A percentile compares a stretch with the other conserved stretches of the same genome.
Evolutionary conservation across 129 eudicot genomes (phyloP).

Genomic region (Helianthus tuberosus): DNA sequence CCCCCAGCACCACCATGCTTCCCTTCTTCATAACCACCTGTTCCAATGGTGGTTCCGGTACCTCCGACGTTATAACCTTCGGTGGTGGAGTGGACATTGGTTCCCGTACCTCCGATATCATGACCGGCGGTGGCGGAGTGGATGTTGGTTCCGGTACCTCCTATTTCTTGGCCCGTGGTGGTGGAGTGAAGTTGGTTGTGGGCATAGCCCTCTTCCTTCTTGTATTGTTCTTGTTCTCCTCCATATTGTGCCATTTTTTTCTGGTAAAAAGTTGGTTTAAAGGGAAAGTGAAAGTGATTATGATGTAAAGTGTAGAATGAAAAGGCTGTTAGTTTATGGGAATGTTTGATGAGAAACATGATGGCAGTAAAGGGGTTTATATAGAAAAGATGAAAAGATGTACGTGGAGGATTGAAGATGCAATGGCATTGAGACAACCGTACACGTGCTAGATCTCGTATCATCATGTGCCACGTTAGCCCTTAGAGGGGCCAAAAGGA

Average conservation of each 20-base stretch:
- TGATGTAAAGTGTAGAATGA: neutral
- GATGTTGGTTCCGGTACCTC: neutral
- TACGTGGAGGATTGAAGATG: slow-evolving; percentile 29
- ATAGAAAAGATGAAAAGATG: slow-evolving; percentile 10
- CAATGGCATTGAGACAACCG: slow-evolving; percentile 35
- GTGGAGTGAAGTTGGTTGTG: slow-evolving; percentile 37
- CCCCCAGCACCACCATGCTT: slow-evolving; percentile 32
- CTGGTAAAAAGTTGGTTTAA: neutral
- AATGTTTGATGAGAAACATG: neutral
- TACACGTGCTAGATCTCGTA: slow-evolving; percentile 28
- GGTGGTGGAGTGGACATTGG: neutral
- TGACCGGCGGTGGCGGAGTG: slow-evolving; percentile 14
- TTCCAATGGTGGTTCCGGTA: slow-evolving; percentile 9
- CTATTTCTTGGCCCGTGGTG: slow-evolving; percentile 14
- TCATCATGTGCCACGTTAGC: slow-evolving; percentile 22
- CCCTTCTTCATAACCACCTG: slow-evolving; percentile 23
- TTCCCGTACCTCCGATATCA: slow-evolving; percentile 13
- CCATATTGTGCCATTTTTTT: slow-evolving; percentile 34
- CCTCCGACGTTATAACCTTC: slow-evolving; percentile 5
- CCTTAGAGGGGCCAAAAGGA: neutral
- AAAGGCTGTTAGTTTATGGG: too few species aligned
- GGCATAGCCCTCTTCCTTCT: slow-evolving; percentile 16
- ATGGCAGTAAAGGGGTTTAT: slow-evolving; percentile 21
- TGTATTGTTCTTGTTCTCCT: slow-evolving; percentile 25
- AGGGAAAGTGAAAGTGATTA: neutral